Percentiles rank a stretch among this genome's conserved stretches.
Evolutionary conservation across 345 rosid species (phyloP).

Genomic region (Dovyalis caffra): DNA sequence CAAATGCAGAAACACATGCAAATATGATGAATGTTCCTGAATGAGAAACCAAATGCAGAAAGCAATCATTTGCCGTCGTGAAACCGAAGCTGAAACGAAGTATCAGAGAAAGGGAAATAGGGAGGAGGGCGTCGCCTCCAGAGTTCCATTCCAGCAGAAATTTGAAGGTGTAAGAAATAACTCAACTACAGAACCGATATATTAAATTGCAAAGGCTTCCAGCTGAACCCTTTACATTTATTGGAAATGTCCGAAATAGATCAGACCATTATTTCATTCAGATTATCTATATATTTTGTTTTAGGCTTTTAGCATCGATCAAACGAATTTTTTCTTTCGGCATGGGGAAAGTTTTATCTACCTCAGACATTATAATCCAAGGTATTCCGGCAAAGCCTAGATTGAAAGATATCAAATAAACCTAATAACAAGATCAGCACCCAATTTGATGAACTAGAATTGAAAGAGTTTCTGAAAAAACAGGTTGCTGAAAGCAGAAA

Average conservation of each 20-base stretch:
- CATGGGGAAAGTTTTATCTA: background rate
- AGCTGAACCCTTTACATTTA: slow-evolving; percentile 44
- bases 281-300: too few relatives aligned
- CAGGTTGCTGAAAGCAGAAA: too few relatives aligned
- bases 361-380: slow-evolving; percentile 40
- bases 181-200: slow-evolving; percentile 42
- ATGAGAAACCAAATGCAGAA: too few relatives aligned
- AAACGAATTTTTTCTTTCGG: too few relatives aligned
- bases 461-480: too few relatives aligned
- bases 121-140: background rate
- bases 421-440: slow-evolving; percentile 11
- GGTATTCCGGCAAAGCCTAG: slow-evolving; percentile 29
- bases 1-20: too few relatives aligned
- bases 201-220: slow-evolving; percentile 44
- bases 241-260: slow-evolving; percentile 39
- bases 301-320: too few relatives aligned
- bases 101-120: too few relatives aligned
- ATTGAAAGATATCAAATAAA: slow-evolving; percentile 17
- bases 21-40: too few relatives aligned
- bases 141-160: slow-evolving; percentile 45
- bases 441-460: too few relatives aligned
- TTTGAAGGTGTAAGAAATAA: slow-evolving; percentile 41
- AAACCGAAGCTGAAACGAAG: background rate
- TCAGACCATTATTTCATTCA: background rate
- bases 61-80: background rate